Percentiles rank a stretch among this genome's conserved stretches.
These are phyloP conservation scores for Perkinsus chesapeaki DNA, from an alignment of 169 alveolate genomes.

Conservation along the genomic window DNA sequence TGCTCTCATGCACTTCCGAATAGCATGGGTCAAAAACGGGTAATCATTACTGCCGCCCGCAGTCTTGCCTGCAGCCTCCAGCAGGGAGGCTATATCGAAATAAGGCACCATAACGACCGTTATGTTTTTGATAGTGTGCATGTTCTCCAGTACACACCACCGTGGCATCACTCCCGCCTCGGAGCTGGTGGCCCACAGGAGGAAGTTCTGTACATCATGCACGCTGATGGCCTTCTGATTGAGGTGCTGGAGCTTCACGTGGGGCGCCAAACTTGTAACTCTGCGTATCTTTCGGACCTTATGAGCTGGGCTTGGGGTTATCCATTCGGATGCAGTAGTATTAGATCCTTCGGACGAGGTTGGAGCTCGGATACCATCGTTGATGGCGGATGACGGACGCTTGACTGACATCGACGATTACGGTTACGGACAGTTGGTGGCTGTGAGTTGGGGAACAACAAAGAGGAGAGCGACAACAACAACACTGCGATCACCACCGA, in stretches of 20 bases:
- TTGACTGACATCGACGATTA: neutral
- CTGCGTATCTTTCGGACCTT: neutral
- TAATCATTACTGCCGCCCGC: neutral
- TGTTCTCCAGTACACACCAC: neutral
- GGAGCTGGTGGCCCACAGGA: neutral
- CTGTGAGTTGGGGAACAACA: neutral
- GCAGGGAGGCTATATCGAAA: neutral
- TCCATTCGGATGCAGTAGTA: neutral
- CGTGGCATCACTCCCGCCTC: neutral
- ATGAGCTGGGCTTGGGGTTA: neutral
- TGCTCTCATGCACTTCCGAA: neutral
- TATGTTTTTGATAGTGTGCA: neutral
- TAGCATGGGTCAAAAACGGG: neutral
- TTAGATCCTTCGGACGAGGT: neutral
- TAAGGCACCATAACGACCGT: neutral
- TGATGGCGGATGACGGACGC: neutral
- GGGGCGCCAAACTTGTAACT: neutral
- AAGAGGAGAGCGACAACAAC: neutral
- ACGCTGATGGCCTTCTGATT: neutral
- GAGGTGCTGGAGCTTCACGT: neutral
- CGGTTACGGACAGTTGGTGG: no score
- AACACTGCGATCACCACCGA: neutral
- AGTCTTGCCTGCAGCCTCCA: neutral
- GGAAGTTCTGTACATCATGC: neutral
- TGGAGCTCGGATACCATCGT: neutral